Evolutionary conservation across 257 asterid genomes (phyloP), one percentile per base, ranked within the genome.

Genomic region (Solanum virginianum): DNA sequence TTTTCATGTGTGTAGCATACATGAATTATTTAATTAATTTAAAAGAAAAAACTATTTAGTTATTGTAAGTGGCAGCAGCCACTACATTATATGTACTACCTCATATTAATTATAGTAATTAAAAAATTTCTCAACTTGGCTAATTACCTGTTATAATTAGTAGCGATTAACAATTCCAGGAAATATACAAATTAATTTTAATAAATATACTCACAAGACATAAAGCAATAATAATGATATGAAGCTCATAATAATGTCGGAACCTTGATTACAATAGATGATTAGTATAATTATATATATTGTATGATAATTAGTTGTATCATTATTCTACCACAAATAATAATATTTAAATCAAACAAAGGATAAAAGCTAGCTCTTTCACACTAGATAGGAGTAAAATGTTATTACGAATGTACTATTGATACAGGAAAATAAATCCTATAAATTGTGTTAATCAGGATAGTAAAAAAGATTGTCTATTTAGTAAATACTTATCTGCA

Each of bases 1-100:
- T 68, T 84, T 85, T 81, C 85, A 86, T 84, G 72, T 60, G 74
- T 82, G 8, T 43, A 82, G 41, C 74, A 82, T 82, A 43, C 18
- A 43, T 82, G 85, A 45, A 62, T 43, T 62, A 11, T 62, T 16
- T 66, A 62, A 51, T 16, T 15, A 77, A 36, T 17, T 10, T 43
- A 12, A 29, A 36, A 36, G 6, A 36, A 36, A 36, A 36, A 36
- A 36, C 41, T 36, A 36, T 15, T 4, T 49, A 51, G 63, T 53
- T 77, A 77, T 77, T 51, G 22, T 24, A 77, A 77, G 62, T 82
- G 62, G 85, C 41, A 36, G 85, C 75, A 82, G 36, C n/a, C 36
- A 81, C 57, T 84, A 70, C 86, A 89, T 91, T 85, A 89, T 88
- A 84, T 85, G 85, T 82, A 41, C 80, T 74, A 82, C 6, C 18